Base-by-base conservation (phyloP, 2,329 filamentous ascomycete species). In the Xylariaceae sp. region DNA sequence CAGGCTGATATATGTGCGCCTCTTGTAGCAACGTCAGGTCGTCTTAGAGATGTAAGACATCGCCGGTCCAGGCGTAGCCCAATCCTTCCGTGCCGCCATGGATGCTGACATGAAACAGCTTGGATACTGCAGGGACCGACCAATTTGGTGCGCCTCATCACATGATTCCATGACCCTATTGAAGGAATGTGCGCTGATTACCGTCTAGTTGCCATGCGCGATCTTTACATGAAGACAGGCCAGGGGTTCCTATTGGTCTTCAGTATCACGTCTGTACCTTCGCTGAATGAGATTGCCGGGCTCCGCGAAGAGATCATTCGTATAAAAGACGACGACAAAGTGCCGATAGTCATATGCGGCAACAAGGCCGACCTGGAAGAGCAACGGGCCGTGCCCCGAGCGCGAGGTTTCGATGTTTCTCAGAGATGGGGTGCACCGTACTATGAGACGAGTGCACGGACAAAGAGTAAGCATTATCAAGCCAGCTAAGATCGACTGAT, bases 281-380 rank as follows among this genome's bases (percentile, higher is more conserved):
- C 90, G n/a, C 80, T 96, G 47, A 83, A 86, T 67, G 91, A 96
- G 74, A 82, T 96, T 35, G 82, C 85, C 67, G 88, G 89, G 67
- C 81, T 96, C 48, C 88, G 90, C 54, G 90, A 96, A 70, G 90
- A 96, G 74, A 95, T 96, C 64, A 88, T 92, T 62, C 89, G 90
- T 61, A 93, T 95, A 76, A 96, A 96, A 76, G 89, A 92, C 73
- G 89, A 93, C 74, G 88, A 91, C 57, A 88, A 86, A 63, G 85
- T 93, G 3, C 90, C 90, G 18, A 89, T 96, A 71, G 91, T 96
- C 53, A 90, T 96, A 62, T 91, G 95, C 51, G 91, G 91, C 63
- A 96, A 96, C 80, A 96, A 96, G 75, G 89, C 88, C 61, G 91
- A 96, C 70, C 81, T 96, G 49, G 90, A 94, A 74, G 91, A 96